These are phyloP conservation scores for Rubia peregrina DNA, from an alignment of 305 asterid species.

Conservation along the genomic window DNA sequence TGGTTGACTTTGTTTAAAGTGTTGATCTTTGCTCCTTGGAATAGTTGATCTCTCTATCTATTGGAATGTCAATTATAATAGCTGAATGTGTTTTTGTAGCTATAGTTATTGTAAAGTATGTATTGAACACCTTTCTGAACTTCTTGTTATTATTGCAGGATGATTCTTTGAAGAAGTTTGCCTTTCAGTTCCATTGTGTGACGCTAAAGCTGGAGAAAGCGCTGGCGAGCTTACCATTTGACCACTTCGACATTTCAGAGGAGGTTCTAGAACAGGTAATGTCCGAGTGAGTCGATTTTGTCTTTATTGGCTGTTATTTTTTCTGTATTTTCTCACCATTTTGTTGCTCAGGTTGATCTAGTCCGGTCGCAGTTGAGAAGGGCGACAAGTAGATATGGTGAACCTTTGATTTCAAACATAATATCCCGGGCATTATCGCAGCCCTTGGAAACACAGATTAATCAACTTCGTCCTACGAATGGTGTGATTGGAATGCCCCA, in stretches of 20 bases:
- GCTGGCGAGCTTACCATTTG: slow-evolving; percentile 47
- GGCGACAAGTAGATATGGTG: slow-evolving; percentile 64
- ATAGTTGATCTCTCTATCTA: not conserved
- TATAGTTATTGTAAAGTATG: not conserved
- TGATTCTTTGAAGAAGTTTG: slow-evolving; percentile 45
- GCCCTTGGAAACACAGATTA: slow-evolving; percentile 50
- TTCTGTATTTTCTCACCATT: slow-evolving; percentile 17
- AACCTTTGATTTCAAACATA: slow-evolving; percentile 49
- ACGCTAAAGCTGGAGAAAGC: slow-evolving; percentile 73
- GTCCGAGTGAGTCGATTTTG: slow-evolving; percentile 13
- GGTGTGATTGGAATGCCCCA: slow-evolving; percentile 39
- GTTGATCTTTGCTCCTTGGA: not conserved
- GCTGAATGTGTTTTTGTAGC: not conserved
- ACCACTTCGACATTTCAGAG: slow-evolving; percentile 66
- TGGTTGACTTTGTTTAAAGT: not conserved
- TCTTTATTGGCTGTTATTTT: slow-evolving; percentile 8
- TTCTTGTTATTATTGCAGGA: slow-evolving; percentile 29
- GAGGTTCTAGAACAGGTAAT: slow-evolving; percentile 88
- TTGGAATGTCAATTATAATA: not conserved
- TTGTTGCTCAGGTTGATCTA: slow-evolving; percentile 51
- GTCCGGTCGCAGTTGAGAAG: slow-evolving; percentile 65
- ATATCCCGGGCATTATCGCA: slow-evolving; percentile 53
- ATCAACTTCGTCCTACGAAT: slow-evolving; percentile 45
- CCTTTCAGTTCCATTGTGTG: slow-evolving; percentile 66
- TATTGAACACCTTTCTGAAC: slow-evolving; percentile 1